These are phyloP conservation scores for Gleditsia sinensis DNA, from an alignment of 306 rosid genomes.

Conservation along the genomic window DNA sequence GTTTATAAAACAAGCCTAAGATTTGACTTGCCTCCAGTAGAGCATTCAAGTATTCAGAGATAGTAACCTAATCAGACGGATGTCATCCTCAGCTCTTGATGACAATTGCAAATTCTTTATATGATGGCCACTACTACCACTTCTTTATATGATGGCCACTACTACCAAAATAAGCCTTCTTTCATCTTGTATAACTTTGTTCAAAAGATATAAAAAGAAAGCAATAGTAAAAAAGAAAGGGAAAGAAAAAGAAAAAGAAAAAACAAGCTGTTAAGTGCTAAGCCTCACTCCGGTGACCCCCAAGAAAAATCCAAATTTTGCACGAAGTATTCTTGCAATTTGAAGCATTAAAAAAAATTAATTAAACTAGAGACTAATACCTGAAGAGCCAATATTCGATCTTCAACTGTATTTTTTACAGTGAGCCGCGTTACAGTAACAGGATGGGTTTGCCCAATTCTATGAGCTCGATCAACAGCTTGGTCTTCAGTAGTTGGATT, in stretches of 20 bases:
- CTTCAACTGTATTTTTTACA: conserved; percentile 89
- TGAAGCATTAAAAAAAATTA: conserved; percentile 15
- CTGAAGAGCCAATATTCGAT: conserved; percentile 93
- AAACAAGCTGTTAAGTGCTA: conserved; percentile 23
- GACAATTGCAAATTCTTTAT: background rate
- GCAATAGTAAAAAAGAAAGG: background rate
- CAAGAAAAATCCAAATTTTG: conserved; percentile 8
- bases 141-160: background rate
- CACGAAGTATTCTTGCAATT: conserved; percentile 11
- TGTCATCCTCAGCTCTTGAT: too few relatives aligned
- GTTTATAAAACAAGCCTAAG: too few relatives aligned
- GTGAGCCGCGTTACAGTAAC: conserved; percentile 93
- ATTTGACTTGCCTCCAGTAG: too few relatives aligned
- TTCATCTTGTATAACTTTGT: background rate
- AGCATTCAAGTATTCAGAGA: too few relatives aligned
- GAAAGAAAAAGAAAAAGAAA: background rate
- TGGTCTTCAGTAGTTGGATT: conserved; percentile 99
- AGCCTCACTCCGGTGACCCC: conserved; percentile 21
- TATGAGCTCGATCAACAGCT: conserved; percentile 95
- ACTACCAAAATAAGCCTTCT: background rate
- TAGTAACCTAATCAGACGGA: too few relatives aligned
- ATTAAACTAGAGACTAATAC: conserved; percentile 40
- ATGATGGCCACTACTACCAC: too few relatives aligned
- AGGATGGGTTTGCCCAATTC: conserved; percentile 98
- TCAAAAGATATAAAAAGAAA: background rate